These are phyloP conservation scores for Apiospora malaysiana DNA, from an alignment of 2,329 filamentous ascomycete genomes.

Conservation along the genomic window DNA sequence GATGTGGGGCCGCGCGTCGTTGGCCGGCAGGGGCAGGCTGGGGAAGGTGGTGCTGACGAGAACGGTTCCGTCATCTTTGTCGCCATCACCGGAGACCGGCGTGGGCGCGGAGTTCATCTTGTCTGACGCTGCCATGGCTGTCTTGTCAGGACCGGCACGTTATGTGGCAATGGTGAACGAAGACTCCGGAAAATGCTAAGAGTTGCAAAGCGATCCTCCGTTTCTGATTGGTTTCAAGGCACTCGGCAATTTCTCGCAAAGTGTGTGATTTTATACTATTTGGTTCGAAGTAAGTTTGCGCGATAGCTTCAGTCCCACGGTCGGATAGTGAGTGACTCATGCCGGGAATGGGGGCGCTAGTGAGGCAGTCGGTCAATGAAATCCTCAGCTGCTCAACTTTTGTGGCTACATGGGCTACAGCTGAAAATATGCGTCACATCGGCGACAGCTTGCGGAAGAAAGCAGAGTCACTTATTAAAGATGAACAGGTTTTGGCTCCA, in stretches of 20 bases:
- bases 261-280: background rate
- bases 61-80: conserved; percentile 19
- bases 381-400: background rate
- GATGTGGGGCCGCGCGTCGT: conserved; percentile 28
- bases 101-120: background rate
- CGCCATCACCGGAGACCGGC: background rate
- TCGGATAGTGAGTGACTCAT: background rate
- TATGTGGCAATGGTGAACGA: background rate
- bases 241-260: background rate
- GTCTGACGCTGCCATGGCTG: background rate
- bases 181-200: no score
- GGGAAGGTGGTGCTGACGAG: conserved; percentile 34
- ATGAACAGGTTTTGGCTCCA: background rate
- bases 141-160: background rate
- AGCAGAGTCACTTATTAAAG: background rate
- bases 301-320: conserved; percentile 11
- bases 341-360: conserved; percentile 5
- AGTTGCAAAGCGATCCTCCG: no score
- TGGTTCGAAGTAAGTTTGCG: background rate
- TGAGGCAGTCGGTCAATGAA: background rate
- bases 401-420: no score
- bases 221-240: background rate
- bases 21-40: conserved; percentile 31
- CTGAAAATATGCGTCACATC: background rate
- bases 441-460: no score